Evolutionary conservation across 768 basidiomycete species (phyloP).

Genomic region (Leccinum aurantiacum): DNA sequence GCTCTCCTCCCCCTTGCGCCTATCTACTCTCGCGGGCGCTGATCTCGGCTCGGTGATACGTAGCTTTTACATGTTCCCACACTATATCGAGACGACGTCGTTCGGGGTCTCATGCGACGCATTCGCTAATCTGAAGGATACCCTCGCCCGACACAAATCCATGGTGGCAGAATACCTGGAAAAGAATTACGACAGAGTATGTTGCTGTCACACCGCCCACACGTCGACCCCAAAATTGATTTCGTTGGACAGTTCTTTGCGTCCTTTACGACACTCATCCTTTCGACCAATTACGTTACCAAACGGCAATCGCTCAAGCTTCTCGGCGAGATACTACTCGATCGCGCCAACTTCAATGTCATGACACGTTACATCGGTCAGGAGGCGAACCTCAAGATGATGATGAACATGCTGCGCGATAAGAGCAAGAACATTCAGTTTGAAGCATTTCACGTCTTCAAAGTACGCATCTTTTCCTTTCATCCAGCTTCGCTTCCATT

Average conservation of each 20-base stretch:
- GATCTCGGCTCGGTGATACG: slow-evolving; percentile 3
- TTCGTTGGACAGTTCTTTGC: slow-evolving; percentile 80
- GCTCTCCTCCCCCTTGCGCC: background rate
- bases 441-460: slow-evolving; percentile 99
- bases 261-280: slow-evolving; percentile 89
- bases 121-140: slow-evolving; percentile 97
- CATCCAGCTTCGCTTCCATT: background rate
- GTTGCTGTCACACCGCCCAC: slow-evolving; percentile 24
- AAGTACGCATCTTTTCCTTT: slow-evolving; percentile 52
- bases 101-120: slow-evolving; percentile 99
- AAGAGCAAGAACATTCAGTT: slow-evolving; percentile 99
- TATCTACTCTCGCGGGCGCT: background rate
- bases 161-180: slow-evolving; percentile 98
- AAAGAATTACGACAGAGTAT: slow-evolving; percentile 92
- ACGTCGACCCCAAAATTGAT: background rate
- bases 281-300: slow-evolving; percentile 97
- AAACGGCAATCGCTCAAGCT: slow-evolving; percentile 98
- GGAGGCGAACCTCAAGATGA: slow-evolving; percentile 97
- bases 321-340: slow-evolving; percentile 95
- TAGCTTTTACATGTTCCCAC: slow-evolving; percentile 78
- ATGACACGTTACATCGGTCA: slow-evolving; percentile 98
- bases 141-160: slow-evolving; percentile 92
- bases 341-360: slow-evolving; percentile 96
- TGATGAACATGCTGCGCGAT: slow-evolving; percentile 98
- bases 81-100: slow-evolving; percentile 95